Evolutionary conservation across 352 stramenopile genomes (phyloP).

Genomic region (Phytophthora sojae): DNA sequence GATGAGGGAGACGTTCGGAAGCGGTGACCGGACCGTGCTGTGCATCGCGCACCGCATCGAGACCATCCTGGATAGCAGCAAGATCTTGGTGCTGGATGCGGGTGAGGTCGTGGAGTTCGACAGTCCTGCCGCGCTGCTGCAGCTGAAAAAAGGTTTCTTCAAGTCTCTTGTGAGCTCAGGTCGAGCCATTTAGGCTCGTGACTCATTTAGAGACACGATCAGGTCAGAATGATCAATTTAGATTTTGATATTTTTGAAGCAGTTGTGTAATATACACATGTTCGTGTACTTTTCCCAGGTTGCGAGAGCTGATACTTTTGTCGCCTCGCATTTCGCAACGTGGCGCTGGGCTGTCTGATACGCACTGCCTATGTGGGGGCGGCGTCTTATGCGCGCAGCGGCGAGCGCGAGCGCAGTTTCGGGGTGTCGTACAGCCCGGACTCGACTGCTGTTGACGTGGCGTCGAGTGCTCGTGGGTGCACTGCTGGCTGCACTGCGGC

Average conservation of each 20-base stretch:
- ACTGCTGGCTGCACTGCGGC: not conserved
- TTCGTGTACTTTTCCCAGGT: not conserved
- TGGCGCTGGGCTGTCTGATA: slow-evolving; percentile 3
- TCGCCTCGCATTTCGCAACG: not conserved
- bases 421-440: slow-evolving; percentile 17
- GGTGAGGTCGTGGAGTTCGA: slow-evolving; percentile 50
- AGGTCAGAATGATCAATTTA: too few relatives aligned
- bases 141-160: slow-evolving; percentile 79
- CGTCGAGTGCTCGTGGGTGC: slow-evolving; percentile 17
- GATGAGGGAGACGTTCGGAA: slow-evolving; percentile 90
- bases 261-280: not conserved
- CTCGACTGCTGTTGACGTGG: slow-evolving; percentile 31
- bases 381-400: slow-evolving; percentile 11
- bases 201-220: too few relatives aligned
- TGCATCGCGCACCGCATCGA: slow-evolving; percentile 95
- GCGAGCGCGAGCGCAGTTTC: slow-evolving; percentile 10
- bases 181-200: not conserved
- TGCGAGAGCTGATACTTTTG: not conserved
- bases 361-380: slow-evolving; percentile 12
- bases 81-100: slow-evolving; percentile 91
- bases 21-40: slow-evolving; percentile 83
- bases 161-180: slow-evolving; percentile 40
- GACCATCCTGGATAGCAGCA: slow-evolving; percentile 94
- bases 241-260: too few relatives aligned
- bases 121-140: slow-evolving; percentile 60